A percentile compares a stretch with the other conserved stretches of the same genome.
These are phyloP conservation scores for Xylaria sp. DNA, from an alignment of 495 filamentous ascomycete species.

Conservation along the genomic window DNA sequence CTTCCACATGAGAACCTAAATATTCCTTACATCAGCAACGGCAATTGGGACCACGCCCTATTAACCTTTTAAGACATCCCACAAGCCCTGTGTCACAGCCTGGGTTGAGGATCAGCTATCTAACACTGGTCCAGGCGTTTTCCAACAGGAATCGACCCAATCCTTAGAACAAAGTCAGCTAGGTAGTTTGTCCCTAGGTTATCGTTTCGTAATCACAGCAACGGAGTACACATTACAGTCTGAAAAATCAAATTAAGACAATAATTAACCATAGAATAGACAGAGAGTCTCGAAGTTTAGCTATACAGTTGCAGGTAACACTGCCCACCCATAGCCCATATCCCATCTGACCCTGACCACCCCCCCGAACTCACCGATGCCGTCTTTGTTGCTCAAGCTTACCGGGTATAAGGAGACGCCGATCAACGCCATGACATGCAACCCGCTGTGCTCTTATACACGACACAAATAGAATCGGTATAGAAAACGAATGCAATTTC, in stretches of 20 bases:
- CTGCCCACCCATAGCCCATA: background rate
- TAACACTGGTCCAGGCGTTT: background rate
- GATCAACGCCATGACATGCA: slow-evolving; percentile 31
- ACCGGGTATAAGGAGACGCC: slow-evolving; percentile 24
- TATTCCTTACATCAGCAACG: background rate
- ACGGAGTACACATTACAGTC: background rate
- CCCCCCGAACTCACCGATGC: slow-evolving; percentile 2
- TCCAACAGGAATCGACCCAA: background rate
- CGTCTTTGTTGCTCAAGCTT: slow-evolving; percentile 13
- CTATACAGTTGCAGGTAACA: slow-evolving; percentile 7
- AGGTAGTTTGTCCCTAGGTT: background rate
- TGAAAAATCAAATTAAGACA: background rate
- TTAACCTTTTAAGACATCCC: background rate
- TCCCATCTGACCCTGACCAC: background rate
- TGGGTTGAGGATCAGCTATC: background rate
- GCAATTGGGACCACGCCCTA: background rate
- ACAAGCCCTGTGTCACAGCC: background rate
- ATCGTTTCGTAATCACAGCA: background rate
- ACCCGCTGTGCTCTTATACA: slow-evolving; percentile 1
- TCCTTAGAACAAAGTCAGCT: background rate
- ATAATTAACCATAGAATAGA: background rate
- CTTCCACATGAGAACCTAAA: background rate
- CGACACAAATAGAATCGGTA: slow-evolving; percentile 8
- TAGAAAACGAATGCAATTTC: slow-evolving; percentile 25
- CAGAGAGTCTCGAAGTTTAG: background rate